Conservation (phyloP, 176 grass and related monocot species). For the Oryza brachyantha region DNA sequence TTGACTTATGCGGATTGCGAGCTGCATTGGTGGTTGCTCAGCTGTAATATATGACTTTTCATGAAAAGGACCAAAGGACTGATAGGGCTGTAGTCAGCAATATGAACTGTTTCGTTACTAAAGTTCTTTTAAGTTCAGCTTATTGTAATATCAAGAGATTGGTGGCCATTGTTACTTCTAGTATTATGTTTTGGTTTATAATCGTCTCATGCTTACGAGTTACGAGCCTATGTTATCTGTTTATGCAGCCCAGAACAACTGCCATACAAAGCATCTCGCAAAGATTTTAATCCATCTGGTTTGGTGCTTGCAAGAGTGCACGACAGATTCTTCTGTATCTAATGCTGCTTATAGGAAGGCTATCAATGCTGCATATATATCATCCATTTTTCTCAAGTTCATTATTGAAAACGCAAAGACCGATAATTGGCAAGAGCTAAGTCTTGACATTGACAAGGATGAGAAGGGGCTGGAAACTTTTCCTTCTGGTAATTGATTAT, state of each 20-base stretch:
- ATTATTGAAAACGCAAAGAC: slow-evolving; percentile 81
- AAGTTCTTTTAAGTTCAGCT: neutral
- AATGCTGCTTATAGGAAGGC: slow-evolving; percentile 55
- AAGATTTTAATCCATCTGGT: slow-evolving; percentile 95
- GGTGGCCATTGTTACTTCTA: slow-evolving; percentile 5
- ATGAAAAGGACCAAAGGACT: neutral
- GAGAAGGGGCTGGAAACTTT: slow-evolving; percentile 70
- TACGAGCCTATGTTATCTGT: slow-evolving; percentile 25
- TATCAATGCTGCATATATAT: slow-evolving; percentile 95
- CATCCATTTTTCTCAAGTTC: slow-evolving; percentile 98
- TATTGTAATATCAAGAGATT: neutral
- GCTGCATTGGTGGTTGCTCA: neutral
- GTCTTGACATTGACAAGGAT: slow-evolving; percentile 70
- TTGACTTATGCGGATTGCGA: slow-evolving; percentile 6
- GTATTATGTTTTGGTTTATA: neutral
- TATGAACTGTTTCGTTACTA: neutral
- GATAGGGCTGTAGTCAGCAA: neutral
- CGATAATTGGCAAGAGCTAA: slow-evolving; percentile 79
- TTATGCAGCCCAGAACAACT: slow-evolving; percentile 90
- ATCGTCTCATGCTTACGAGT: slow-evolving; percentile 7
- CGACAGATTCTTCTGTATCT: slow-evolving; percentile 48
- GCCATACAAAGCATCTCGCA: slow-evolving; percentile 80
- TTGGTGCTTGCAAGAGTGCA: slow-evolving; percentile 88
- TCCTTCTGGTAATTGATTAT: slow-evolving; percentile 61
- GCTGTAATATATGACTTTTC: neutral